phyloP scores from a whole-genome alignment of 352 stramenopile genomes.

The Saprolegnia diclina region DNA sequence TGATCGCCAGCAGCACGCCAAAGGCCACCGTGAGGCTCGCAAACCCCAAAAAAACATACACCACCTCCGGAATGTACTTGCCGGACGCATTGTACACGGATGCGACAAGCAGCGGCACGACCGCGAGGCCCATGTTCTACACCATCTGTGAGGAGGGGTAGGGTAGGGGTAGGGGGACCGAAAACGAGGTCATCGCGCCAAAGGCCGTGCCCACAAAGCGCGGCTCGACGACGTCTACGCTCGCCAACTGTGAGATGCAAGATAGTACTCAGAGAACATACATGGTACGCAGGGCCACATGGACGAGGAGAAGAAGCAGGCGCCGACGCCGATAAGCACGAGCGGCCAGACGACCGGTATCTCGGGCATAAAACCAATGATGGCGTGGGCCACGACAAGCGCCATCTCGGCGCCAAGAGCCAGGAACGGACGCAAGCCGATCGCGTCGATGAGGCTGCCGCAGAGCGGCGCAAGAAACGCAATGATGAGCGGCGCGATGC shows the following conservation, averaged over 20 bases:
- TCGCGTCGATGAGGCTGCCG: conserved; percentile 6
- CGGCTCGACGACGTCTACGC: conserved; percentile 21
- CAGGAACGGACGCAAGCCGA: conserved; percentile 16
- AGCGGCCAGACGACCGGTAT: not conserved
- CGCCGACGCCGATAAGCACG: conserved; percentile 7
- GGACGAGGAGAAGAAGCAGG: conserved; percentile 13
- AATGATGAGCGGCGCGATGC: conserved; percentile 12
- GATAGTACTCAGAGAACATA: not conserved
- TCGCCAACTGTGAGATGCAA: not conserved
- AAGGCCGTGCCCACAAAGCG: conserved; percentile 19
- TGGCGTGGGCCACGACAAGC: not conserved
- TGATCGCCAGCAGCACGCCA: not conserved
- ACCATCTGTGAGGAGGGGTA: not conserved
- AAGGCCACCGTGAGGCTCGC: not conserved
- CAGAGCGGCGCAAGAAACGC: conserved; percentile 11
- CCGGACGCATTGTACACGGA: conserved; percentile 6
- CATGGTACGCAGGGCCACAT: conserved; percentile 25
- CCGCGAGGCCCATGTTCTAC: conserved; percentile 21
- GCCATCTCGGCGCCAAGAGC: not conserved
- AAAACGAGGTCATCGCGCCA: conserved; percentile 20
- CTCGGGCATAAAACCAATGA: conserved; percentile 1
- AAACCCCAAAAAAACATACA: conserved; percentile 14
- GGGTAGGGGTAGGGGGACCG: not conserved
- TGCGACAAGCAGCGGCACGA: conserved; percentile 20
- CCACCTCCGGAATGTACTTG: conserved; percentile 16